Percentiles rank a stretch among this genome's conserved stretches.
These are phyloP conservation scores for Claviceps spartinae DNA, from an alignment of 2,329 filamentous ascomycete genomes.

Conservation along the genomic window DNA sequence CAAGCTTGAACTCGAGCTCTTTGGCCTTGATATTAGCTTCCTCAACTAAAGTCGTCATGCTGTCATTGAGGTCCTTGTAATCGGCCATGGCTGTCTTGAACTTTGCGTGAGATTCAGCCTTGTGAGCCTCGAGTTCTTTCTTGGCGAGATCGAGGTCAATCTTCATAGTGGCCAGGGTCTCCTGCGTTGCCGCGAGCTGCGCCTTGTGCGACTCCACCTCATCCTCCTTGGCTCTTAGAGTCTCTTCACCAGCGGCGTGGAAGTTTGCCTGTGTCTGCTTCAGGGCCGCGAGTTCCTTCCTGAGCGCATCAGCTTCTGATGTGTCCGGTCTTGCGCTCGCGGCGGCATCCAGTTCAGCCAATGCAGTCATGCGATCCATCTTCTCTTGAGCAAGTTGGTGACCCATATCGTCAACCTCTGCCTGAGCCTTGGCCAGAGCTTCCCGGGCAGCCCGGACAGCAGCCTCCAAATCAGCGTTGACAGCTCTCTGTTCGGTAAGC, in stretches of 20 bases:
- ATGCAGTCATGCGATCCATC: slow-evolving; percentile 44
- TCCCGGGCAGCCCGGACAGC: slow-evolving; percentile 26
- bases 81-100: slow-evolving; percentile 44
- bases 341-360: slow-evolving; percentile 46
- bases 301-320: slow-evolving; percentile 37
- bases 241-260: slow-evolving; percentile 19
- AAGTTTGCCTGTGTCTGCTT: slow-evolving; percentile 34
- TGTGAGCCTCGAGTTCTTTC: slow-evolving; percentile 40
- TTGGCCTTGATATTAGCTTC: slow-evolving; percentile 42
- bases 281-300: slow-evolving; percentile 33
- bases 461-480: slow-evolving; percentile 22
- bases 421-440: slow-evolving; percentile 30
- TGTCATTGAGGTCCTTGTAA: slow-evolving; percentile 50
- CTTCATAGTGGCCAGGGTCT: slow-evolving; percentile 16
- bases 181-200: slow-evolving; percentile 23
- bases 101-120: slow-evolving; percentile 35
- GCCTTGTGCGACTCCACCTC: slow-evolving; percentile 21
- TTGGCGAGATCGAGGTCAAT: slow-evolving; percentile 33
- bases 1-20: slow-evolving; percentile 35
- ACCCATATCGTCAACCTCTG: slow-evolving; percentile 35
- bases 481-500: slow-evolving; percentile 21
- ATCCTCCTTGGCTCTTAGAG: slow-evolving; percentile 22
- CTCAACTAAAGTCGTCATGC: slow-evolving; percentile 45
- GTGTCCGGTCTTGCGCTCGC: slow-evolving; percentile 44
- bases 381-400: slow-evolving; percentile 44